Conservation (phyloP, 257 asterid species). For the Nicotiana benthamiana region DNA sequence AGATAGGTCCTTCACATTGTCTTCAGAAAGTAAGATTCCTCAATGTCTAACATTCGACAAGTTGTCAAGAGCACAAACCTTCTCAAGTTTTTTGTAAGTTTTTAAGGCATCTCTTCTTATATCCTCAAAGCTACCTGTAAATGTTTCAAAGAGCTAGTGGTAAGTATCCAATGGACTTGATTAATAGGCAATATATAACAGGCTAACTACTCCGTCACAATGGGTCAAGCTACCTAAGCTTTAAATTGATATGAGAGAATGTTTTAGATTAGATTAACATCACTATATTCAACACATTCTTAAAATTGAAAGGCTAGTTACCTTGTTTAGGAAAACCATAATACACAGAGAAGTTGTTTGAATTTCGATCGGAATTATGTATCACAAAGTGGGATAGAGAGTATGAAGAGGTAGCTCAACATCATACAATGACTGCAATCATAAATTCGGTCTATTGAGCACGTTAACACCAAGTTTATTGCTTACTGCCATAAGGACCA, state of each 20-base stretch:
- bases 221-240: not conserved
- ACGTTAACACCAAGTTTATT: not conserved
- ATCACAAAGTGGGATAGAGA: not conserved
- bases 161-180: not conserved
- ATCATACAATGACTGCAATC: not conserved
- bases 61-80: slow-evolving; percentile 34
- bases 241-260: not conserved
- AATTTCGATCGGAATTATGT: not conserved
- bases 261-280: not conserved
- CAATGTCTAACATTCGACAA: not conserved
- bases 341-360: not conserved
- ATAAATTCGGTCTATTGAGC: not conserved
- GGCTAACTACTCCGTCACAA: not conserved
- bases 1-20: slow-evolving; percentile 83
- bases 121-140: slow-evolving; percentile 86
- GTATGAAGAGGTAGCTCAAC: not conserved
- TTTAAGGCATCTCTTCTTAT: slow-evolving; percentile 94
- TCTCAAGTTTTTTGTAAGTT: slow-evolving; percentile 84
- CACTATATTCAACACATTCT: not conserved
- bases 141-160: not conserved
- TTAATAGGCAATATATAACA: not conserved
- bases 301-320: not conserved
- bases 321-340: not conserved
- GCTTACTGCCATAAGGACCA: not conserved
- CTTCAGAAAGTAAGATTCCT: slow-evolving; percentile 46